phyloP scores from a whole-genome alignment of 805 yeast species.

The Kluyveromyces nonfermentans region DNA sequence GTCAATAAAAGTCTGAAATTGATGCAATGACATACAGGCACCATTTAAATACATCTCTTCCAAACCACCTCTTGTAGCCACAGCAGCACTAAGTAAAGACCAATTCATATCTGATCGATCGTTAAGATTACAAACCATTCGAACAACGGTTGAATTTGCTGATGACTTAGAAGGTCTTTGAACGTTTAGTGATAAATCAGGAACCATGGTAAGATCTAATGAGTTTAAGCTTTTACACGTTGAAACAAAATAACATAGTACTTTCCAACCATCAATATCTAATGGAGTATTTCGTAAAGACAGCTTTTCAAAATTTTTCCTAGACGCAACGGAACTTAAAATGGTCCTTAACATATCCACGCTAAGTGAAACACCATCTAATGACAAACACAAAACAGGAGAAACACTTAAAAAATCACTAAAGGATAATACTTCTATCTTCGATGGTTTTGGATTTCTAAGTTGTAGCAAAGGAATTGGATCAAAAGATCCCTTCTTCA shows the following conservation, averaged over 20 bases:
- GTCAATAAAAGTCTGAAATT: slow-evolving; percentile 51
- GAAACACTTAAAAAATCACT: slow-evolving; percentile 82
- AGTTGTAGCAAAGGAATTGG: slow-evolving; percentile 72
- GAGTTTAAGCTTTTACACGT: slow-evolving; percentile 48
- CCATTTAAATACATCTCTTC: slow-evolving; percentile 79
- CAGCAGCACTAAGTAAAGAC: slow-evolving; percentile 66
- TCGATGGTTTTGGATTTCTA: slow-evolving; percentile 79
- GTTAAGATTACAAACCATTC: slow-evolving; percentile 32
- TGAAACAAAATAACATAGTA: slow-evolving; percentile 68
- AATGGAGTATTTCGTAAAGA: slow-evolving; percentile 74
- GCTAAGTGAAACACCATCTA: slow-evolving; percentile 73
- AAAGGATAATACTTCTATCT: slow-evolving; percentile 79
- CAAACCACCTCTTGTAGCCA: slow-evolving; percentile 66
- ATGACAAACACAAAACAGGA: slow-evolving; percentile 64
- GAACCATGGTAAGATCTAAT: slow-evolving; percentile 51
- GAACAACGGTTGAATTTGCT: slow-evolving; percentile 17
- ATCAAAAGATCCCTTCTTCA: slow-evolving; percentile 64
- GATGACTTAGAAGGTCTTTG: slow-evolving; percentile 32
- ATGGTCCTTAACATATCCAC: slow-evolving; percentile 66
- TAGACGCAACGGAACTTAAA: slow-evolving; percentile 56
- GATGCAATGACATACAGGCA: slow-evolving; percentile 51
- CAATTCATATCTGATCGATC: slow-evolving; percentile 72
- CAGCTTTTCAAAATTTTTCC: slow-evolving; percentile 54
- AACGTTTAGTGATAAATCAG: slow-evolving; percentile 30
- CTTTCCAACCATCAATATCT: slow-evolving; percentile 69